Percentiles rank a stretch among this genome's conserved stretches.
Conservation (phyloP, 768 basidiomycete genomes). For the Lentinus brumalis region DNA sequence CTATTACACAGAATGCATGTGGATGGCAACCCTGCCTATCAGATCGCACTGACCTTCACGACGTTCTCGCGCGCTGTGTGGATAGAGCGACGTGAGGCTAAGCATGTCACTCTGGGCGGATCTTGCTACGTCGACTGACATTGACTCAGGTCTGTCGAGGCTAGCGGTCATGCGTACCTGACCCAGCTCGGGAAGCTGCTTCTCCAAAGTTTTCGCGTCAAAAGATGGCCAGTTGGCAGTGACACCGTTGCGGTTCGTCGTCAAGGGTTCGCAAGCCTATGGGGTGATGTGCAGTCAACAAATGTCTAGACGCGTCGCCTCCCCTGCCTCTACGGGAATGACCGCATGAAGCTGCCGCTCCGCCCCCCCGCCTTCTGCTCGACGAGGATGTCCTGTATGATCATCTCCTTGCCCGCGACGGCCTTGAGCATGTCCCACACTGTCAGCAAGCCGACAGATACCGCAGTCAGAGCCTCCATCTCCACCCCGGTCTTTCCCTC, state of each 20-base stretch:
- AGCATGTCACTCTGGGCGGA: neutral
- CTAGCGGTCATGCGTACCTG: no score
- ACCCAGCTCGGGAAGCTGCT: no score
- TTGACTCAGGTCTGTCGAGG: neutral
- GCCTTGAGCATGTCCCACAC: slow-evolving; percentile 96
- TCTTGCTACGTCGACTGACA: neutral
- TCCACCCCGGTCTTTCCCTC: slow-evolving; percentile 86
- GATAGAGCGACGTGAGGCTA: no score
- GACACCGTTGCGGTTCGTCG: neutral
- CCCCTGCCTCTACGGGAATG: neutral
- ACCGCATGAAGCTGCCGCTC: slow-evolving; percentile 65
- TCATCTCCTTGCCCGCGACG: slow-evolving; percentile 86
- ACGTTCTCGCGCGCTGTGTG: neutral
- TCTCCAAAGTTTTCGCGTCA: neutral
- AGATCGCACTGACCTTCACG: no score
- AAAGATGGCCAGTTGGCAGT: neutral
- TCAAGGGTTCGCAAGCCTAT: neutral
- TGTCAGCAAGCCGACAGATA: slow-evolving; percentile 74
- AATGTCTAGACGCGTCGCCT: neutral
- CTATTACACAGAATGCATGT: no score
- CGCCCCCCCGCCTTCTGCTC: slow-evolving; percentile 70
- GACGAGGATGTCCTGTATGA: slow-evolving; percentile 69
- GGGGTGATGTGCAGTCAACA: neutral
- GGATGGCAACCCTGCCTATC: no score
- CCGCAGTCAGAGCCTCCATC: slow-evolving; percentile 92